Conservation (phyloP, 1,139 yeast species). For the Taphrina communis region DNA sequence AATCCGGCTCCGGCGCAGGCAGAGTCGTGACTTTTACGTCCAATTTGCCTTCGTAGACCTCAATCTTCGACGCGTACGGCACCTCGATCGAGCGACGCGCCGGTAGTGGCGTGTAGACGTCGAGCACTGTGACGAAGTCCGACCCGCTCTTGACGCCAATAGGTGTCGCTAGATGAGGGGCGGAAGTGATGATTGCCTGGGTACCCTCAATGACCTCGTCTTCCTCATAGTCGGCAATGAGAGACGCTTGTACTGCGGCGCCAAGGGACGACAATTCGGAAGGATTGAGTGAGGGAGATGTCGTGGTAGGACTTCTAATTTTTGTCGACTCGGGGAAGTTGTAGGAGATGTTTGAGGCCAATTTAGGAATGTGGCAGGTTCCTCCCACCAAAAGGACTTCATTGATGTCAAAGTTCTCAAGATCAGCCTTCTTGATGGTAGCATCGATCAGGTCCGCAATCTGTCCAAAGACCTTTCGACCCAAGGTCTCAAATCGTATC, state of each 20-base stretch:
- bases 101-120: slow-evolving; percentile 89
- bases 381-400: slow-evolving; percentile 96
- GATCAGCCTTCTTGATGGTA: slow-evolving; percentile 78
- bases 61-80: slow-evolving; percentile 62
- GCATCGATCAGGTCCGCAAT: slow-evolving; percentile 78
- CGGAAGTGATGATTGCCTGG: slow-evolving; percentile 84
- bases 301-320: slow-evolving; percentile 76
- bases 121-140: slow-evolving; percentile 72
- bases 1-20: slow-evolving; percentile 44
- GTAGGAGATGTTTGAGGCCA: slow-evolving; percentile 73
- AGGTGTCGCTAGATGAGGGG: slow-evolving; percentile 83
- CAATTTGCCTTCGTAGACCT: slow-evolving; percentile 83
- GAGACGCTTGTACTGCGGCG: slow-evolving; percentile 94
- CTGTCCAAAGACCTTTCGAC: slow-evolving; percentile 75
- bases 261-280: slow-evolving; percentile 91
- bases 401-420: slow-evolving; percentile 84
- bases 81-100: slow-evolving; percentile 77
- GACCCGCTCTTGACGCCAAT: slow-evolving; percentile 85
- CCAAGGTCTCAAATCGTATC: slow-evolving; percentile 87
- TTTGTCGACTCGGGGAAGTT: slow-evolving; percentile 82
- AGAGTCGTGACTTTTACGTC: slow-evolving; percentile 68
- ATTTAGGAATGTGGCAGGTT: slow-evolving; percentile 87
- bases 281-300: slow-evolving; percentile 81
- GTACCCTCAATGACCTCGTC: slow-evolving; percentile 85
- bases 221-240: slow-evolving; percentile 80